phyloP scores from a whole-genome alignment of 2,329 filamentous ascomycete species.

The Fusarium zealandicum region DNA sequence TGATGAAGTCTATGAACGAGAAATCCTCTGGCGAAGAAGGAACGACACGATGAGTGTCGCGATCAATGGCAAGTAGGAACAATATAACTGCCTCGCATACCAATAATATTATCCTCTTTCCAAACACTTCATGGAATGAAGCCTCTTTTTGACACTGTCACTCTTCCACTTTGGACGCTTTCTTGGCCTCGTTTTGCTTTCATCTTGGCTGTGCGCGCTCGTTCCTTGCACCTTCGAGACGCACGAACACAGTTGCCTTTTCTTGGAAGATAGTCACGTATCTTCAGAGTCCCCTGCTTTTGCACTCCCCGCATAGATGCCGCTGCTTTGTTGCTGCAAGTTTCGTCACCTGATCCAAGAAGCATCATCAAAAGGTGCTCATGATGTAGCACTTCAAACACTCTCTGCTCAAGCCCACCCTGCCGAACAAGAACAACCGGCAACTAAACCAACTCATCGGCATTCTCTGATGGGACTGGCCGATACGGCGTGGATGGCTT shows the following conservation, averaged over 20 bases:
- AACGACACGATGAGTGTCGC: too few species aligned
- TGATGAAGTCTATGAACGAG: too few species aligned
- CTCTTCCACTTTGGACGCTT: slow-evolving; percentile 5
- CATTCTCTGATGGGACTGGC: slow-evolving; percentile 22
- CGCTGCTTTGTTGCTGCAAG: slow-evolving; percentile 39
- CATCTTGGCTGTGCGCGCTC: slow-evolving; percentile 5
- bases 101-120: too few species aligned
- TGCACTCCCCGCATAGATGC: slow-evolving; percentile 17
- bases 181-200: slow-evolving; percentile 4
- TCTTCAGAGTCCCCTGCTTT: not conserved
- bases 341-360: slow-evolving; percentile 9
- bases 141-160: not conserved
- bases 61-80: too few species aligned
- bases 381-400: slow-evolving; percentile 9
- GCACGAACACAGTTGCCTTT: not conserved
- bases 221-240: slow-evolving; percentile 9
- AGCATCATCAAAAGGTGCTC: not conserved
- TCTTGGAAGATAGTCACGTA: slow-evolving; percentile 29
- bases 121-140: not conserved
- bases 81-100: too few species aligned
- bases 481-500: slow-evolving; percentile 17
- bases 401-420: not conserved
- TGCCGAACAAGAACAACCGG: not conserved
- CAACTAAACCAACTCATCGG: not conserved
- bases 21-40: too few species aligned